Conservation (phyloP, 345 rosid genomes). For the Raphanus sativus region DNA sequence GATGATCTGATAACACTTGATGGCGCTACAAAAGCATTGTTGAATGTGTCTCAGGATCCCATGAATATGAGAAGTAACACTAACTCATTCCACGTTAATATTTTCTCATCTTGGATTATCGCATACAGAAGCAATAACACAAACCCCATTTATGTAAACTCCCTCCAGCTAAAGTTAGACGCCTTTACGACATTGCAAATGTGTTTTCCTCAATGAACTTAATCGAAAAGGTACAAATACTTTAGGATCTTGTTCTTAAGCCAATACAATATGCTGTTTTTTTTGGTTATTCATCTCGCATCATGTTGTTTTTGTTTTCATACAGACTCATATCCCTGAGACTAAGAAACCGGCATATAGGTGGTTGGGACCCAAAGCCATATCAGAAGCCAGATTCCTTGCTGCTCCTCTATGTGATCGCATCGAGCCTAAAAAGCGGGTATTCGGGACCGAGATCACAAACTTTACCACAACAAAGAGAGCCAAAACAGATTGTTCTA, state of each 20-base stretch:
- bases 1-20: constrained; percentile 67
- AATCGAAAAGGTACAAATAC: constrained; percentile 66
- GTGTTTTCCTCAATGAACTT: constrained; percentile 72
- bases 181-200: constrained; percentile 84
- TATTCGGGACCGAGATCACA: constrained; percentile 63
- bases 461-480: constrained; percentile 52
- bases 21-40: constrained; percentile 58
- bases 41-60: constrained; percentile 54
- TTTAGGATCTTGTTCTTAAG: neutral
- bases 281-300: neutral
- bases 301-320: constrained; percentile 17
- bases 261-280: neutral
- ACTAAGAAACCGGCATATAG: constrained; percentile 73
- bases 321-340: constrained; percentile 67
- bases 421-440: constrained; percentile 54
- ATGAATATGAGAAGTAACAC: constrained; percentile 65
- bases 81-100: neutral
- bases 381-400: constrained; percentile 22
- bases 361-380: constrained; percentile 70
- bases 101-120: constrained; percentile 1
- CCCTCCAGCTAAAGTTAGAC: constrained; percentile 75
- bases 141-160: constrained; percentile 16
- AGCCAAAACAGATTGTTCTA: constrained; percentile 38
- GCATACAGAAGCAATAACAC: constrained; percentile 16
- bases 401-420: constrained; percentile 26